These are phyloP conservation scores for Oryza meyeriana DNA, from an alignment of 176 grass and related monocot species.

Conservation along the genomic window DNA sequence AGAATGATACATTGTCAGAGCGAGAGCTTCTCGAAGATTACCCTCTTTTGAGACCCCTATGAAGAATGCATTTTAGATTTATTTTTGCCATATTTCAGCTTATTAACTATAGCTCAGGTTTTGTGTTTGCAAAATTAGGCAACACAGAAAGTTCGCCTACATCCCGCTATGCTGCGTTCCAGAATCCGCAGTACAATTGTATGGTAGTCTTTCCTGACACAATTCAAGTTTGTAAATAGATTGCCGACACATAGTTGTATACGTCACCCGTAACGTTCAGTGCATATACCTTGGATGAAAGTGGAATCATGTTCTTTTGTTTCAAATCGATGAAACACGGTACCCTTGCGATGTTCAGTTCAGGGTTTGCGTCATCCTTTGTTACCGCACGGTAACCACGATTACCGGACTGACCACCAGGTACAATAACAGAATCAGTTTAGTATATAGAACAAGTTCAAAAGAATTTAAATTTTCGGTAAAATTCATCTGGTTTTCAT, in stretches of 20 bases:
- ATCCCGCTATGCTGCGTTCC: background rate
- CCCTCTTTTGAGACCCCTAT: conserved; percentile 68
- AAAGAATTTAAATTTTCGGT: too few species aligned
- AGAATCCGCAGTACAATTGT: conserved; percentile 14
- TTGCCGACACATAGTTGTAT: background rate
- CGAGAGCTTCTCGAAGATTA: conserved; percentile 93
- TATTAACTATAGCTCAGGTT: conserved; percentile 37
- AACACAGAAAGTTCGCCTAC: background rate
- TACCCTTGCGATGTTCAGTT: background rate
- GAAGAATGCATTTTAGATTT: conserved; percentile 14
- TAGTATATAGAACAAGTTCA: too few species aligned
- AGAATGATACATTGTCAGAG: conserved; percentile 86
- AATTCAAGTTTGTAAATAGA: conserved; percentile 29
- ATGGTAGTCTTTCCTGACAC: conserved; percentile 15
- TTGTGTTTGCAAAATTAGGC: conserved; percentile 26
- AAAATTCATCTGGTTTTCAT: too few species aligned
- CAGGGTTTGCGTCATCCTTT: too few species aligned
- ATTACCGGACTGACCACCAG: too few species aligned
- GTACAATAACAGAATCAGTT: too few species aligned
- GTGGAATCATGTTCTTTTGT: background rate
- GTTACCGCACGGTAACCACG: too few species aligned
- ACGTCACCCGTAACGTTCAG: too few species aligned
- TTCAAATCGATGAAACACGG: background rate
- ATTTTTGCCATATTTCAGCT: conserved; percentile 39
- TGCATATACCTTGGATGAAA: too few species aligned